phyloP scores from a whole-genome alignment of 495 filamentous ascomycete species.

The Hypoxylon cercidicola region DNA sequence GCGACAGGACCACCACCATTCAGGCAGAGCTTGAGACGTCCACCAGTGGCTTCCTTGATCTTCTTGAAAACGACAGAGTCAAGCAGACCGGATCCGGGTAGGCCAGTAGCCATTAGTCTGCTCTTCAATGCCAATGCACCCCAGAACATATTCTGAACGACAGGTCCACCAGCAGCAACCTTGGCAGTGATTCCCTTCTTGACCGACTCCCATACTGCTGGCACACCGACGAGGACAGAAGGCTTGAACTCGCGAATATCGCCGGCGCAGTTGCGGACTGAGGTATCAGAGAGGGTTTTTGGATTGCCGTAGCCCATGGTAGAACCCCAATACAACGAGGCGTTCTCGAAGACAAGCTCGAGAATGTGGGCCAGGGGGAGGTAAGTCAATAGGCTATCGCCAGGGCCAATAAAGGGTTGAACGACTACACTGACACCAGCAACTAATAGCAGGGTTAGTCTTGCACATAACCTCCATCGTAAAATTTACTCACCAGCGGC shows the following conservation, averaged over 20 bases:
- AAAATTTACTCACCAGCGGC: conserved; percentile 73
- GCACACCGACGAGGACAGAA: conserved; percentile 91
- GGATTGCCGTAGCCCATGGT: conserved; percentile 98
- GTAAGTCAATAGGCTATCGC: conserved; percentile 89
- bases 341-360: conserved; percentile 97
- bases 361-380: conserved; percentile 95
- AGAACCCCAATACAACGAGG: conserved; percentile 90
- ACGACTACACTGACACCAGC: conserved; percentile 89
- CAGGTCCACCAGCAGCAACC: conserved; percentile 75
- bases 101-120: conserved; percentile 76
- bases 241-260: conserved; percentile 96
- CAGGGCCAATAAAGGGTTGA: conserved; percentile 83
- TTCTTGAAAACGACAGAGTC: conserved; percentile 89
- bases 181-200: conserved; percentile 96
- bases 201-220: conserved; percentile 96
- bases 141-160: conserved; percentile 92
- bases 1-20: conserved; percentile 88
- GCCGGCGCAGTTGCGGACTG: conserved; percentile 92
- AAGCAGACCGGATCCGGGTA: conserved; percentile 78
- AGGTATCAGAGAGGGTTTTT: conserved; percentile 88
- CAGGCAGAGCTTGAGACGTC: conserved; percentile 81
- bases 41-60: conserved; percentile 90
- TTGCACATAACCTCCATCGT: conserved; percentile 16
- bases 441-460: conserved; percentile 59
- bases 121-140: conserved; percentile 84